Base-by-base conservation (phyloP, 2,329 filamentous ascomycete species). In the Bipolaris cookei region DNA sequence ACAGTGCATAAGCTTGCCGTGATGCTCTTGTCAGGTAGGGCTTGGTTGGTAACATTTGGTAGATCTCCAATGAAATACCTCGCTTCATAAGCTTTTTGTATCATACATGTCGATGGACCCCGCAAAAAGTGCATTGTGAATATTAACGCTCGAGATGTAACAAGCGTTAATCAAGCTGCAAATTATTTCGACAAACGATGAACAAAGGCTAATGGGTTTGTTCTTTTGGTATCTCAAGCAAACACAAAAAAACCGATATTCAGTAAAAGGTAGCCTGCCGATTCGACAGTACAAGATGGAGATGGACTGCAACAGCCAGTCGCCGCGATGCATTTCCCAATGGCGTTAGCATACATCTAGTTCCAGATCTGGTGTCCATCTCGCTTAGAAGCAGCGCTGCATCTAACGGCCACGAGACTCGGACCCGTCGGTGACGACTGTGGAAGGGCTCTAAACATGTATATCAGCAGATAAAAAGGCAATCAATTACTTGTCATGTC, bases 381-480 rank as follows among this genome's bases (percentile, higher is more conserved):
- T 62, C 59, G 56, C 53, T 59, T 59, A 59, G 45, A 32, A 30
- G 52, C 59, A 53, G 59, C 49, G 56, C 34, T 20, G 23, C 34
- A 16, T 21, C n/a, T 14, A 30, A 49, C 48, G 28, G 28, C 25
- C 42, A 47, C 38, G 23, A 49, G 21, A 43, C 34, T 59, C 56
- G 53, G 53, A 59, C 54, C 46, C 52, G 59, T 50, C 59, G 56
- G 59, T 42, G 53, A 54, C 39, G 56, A 53, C 28, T 44, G 43
- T 25, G 28, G 14, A 50, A 30, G 41, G 18, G 1, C 42, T 51
- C 32, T 32, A 54, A 34, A 52, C 21, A 25, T 38, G 25, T 21
- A 58, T 51, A 61, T 66, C 64, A 68, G 52, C 54, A 63, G 67
- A 66, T 64, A 62, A 16, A 45, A 51, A 37, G 39, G 34, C 44